Conservation (phyloP, 106 monocot species). For the Acanthochlamys bracteata region DNA sequence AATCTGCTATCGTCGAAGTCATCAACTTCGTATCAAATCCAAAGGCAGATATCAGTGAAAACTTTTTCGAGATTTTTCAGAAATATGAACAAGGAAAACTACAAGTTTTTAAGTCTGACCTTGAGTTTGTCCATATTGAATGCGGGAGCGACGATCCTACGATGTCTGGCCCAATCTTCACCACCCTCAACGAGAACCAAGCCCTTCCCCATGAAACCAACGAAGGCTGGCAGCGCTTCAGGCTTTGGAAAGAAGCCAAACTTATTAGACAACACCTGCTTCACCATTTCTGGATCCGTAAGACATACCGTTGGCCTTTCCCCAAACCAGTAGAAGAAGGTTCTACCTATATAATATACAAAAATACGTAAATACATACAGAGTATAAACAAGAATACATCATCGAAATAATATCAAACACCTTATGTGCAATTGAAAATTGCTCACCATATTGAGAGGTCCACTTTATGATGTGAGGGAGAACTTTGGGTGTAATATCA, state of each 20-base stretch:
- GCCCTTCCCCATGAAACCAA: constrained; percentile 37
- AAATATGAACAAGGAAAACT: not conserved
- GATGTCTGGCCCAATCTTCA: constrained; percentile 43
- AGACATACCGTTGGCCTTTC: constrained; percentile 23
- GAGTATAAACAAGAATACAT: not conserved
- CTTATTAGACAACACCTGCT: constrained; percentile 41
- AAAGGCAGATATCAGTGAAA: not conserved
- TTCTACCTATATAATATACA: constrained; percentile 15
- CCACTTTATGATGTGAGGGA: constrained; percentile 23
- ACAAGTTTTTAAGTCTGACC: constrained; percentile 23
- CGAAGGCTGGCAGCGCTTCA: not conserved
- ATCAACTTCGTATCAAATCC: constrained; percentile 15
- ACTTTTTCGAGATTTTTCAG: too few relatives aligned
- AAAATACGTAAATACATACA: not conserved
- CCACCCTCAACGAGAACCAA: constrained; percentile 32
- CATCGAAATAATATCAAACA: not conserved
- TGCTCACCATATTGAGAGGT: constrained; percentile 13
- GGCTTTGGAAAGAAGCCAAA: constrained; percentile 45
- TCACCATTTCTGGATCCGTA: constrained; percentile 35
- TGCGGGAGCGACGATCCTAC: constrained; percentile 43
- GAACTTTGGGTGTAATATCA: constrained; percentile 10
- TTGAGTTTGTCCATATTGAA: constrained; percentile 64
- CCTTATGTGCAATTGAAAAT: not conserved
- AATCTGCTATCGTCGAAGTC: constrained; percentile 25
- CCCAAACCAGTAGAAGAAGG: constrained; percentile 41